Conservation (phyloP, 306 rosid species). For the Pterocarpus macrocarpus region DNA sequence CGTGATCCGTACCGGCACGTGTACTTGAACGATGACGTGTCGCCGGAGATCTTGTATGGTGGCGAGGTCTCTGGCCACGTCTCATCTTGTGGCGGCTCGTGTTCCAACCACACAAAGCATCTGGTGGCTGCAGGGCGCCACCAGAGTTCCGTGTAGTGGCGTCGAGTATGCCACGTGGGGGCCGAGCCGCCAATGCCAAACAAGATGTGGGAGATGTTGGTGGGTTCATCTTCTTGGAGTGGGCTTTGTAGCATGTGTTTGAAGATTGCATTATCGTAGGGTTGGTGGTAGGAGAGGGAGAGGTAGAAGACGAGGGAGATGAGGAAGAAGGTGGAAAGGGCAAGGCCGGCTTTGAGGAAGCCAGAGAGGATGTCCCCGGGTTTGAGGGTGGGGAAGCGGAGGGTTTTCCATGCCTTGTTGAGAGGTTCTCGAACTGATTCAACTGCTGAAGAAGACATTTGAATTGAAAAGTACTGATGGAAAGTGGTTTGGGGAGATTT, state of each 20-base stretch:
- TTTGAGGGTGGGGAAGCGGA: conserved; percentile 43
- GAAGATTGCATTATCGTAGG: not conserved
- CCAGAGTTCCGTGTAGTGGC: conserved; percentile 63
- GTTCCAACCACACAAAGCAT: conserved; percentile 77
- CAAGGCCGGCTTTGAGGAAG: conserved; percentile 48
- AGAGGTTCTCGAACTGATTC: conserved; percentile 43
- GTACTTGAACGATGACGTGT: conserved; percentile 68
- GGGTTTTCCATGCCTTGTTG: conserved; percentile 49
- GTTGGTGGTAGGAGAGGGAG: conserved; percentile 40
- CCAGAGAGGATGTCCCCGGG: conserved; percentile 24
- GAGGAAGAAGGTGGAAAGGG: conserved; percentile 44
- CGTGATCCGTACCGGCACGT: conserved; percentile 69
- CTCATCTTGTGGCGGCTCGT: conserved; percentile 20
- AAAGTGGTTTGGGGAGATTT: not conserved
- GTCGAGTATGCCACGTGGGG: conserved; percentile 62
- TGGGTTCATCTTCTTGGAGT: conserved; percentile 8
- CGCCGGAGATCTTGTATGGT: conserved; percentile 54
- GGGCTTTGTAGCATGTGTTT: conserved; percentile 26
- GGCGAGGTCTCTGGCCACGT: conserved; percentile 63
- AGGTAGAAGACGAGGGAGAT: conserved; percentile 54
- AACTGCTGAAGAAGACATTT: conserved; percentile 41
- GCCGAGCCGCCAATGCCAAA: conserved; percentile 74
- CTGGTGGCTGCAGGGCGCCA: conserved; percentile 63
- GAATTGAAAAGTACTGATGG: not conserved
- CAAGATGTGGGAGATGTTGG: conserved; percentile 67